Base-by-base conservation (phyloP, 2,329 filamentous ascomycete genomes). In the Aureobasidium uvarum region DNA sequence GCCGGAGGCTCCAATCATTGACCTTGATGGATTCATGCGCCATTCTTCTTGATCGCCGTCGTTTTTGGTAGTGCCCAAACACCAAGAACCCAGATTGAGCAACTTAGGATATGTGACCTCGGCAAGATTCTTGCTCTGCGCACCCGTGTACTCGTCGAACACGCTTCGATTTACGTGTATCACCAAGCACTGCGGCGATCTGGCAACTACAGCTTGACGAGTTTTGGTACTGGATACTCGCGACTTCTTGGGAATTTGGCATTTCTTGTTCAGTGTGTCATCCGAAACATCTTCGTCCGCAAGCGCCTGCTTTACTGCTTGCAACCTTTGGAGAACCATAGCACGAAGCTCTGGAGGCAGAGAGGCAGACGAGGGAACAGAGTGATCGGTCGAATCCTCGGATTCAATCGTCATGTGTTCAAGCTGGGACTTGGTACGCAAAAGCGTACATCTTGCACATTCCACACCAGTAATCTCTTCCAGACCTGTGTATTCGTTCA, bases 121-220 rank as follows among this genome's bases (percentile, higher is more conserved):
- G 0, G 93, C 90, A 39, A 86, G 85, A 71, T 98, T 98, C 77
- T 98, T 98, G 72, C 85, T 87, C 76, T 92, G 85, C 67, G 85
- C 81, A 5, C 92, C 91, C 0, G 91, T 96, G 58, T 81, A 82
- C 69, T 96, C 92, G 71, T 97, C 90, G 71, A 96, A 98, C 0
- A 95, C 85, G 59, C 93, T 97, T 46, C 95, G 86, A 73, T 98
- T 97, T 74, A 98, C 85, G 74, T 99, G 95, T 10, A 98, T 82
- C 0, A 88, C 90, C 16, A 99, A 80, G 65, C 89, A 91, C 68
- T 87, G 86, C 1, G 95, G 95, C 1, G 92, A 84, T 36, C 93
- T 84, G 3, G 90, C 92, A 70, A 99, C 85, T 14, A 94, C 91
- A 11, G 90, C 89, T 74, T 98, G 95, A 66, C 93, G 89, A 10